Base-by-base conservation (phyloP, 2,329 filamentous ascomycete species). In the Cryoendolithus antarcticus region DNA sequence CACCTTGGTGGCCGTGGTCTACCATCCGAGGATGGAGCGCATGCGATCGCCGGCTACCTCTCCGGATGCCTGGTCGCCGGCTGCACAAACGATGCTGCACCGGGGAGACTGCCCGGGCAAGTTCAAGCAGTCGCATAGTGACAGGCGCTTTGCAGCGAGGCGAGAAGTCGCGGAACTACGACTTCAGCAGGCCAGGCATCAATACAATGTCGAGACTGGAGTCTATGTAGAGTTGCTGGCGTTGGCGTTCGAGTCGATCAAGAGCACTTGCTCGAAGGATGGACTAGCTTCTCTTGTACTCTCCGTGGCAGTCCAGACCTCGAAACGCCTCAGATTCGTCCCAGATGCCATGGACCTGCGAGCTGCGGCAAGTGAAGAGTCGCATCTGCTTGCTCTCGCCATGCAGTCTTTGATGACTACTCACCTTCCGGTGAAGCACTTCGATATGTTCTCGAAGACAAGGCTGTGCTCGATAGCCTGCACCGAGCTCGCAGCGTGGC, bases 391-490 rank as follows among this genome's bases (percentile, higher is more conserved):
- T 11, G 13, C 34, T n/a, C 15, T 19, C 11, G 21, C 34, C 6
- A 11, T 35, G 34, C 12, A 35, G 8, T 13, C 34, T 19, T 21
- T 35, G 8, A n/a, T 35, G 10, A 21, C 6, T 9, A 21, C 34
- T n/a, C 8, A 35, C 13, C 19, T 35, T n/a, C n/a, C 11, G 9
- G 34, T 35, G 6, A 28, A 28, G n/a, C 11, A 7, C 8, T 19
- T 35, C n/a, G 34, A 35, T 11, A 19, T 35, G 8, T 35, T 35
- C 24, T 28, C 34, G 6, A 35, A 35, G 9, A 35, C 34, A 19
- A 35, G 34, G 24, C 34, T 21, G n/a, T 35, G 34, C 34, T 9
- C 12, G 8, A n/a, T 35, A 19, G 8, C 34, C 9, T 21, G 34
- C 34, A 19, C 34, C 15, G 13, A 35, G 19, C 13, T 35, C 13